These are phyloP conservation scores for Auxenochlorella pyrenoidosa DNA, from an alignment of 139 green algal species.

Conservation along the genomic window DNA sequence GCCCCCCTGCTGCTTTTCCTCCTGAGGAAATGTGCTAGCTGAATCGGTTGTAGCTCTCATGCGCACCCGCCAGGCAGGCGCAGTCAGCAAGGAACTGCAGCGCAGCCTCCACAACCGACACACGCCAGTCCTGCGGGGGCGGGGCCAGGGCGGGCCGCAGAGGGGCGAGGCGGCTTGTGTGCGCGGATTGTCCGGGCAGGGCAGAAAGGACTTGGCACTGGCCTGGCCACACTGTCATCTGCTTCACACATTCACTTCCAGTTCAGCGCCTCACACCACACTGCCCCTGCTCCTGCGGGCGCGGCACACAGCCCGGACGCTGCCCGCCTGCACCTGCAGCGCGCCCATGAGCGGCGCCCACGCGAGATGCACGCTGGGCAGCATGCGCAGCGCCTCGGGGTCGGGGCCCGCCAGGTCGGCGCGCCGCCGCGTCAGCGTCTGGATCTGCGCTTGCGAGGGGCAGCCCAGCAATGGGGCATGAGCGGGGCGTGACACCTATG, in stretches of 20 bases:
- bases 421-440: constrained; percentile 19
- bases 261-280: too few relatives aligned
- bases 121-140: constrained; percentile 54
- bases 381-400: constrained; percentile 66
- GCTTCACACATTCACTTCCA: too few relatives aligned
- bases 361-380: constrained; percentile 71
- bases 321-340: constrained; percentile 50
- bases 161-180: too few relatives aligned
- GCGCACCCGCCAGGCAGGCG: constrained; percentile 36
- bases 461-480: too few relatives aligned
- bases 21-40: too few relatives aligned
- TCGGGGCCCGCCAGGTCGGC: constrained; percentile 50
- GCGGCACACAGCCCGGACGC: neutral
- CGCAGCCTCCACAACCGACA: constrained; percentile 49
- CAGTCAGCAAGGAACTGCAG: constrained; percentile 35
- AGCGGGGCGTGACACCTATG: too few relatives aligned
- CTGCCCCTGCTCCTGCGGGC: neutral
- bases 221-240: too few relatives aligned
- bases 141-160: neutral
- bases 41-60: too few relatives aligned
- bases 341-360: constrained; percentile 70
- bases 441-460: constrained; percentile 17
- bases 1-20: too few relatives aligned
- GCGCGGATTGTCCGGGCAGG: too few relatives aligned
- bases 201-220: too few relatives aligned